Percentiles rank a stretch among this genome's conserved stretches.
Conservation (phyloP, 352 stramenopile genomes). For the Phytophthora pisi region DNA sequence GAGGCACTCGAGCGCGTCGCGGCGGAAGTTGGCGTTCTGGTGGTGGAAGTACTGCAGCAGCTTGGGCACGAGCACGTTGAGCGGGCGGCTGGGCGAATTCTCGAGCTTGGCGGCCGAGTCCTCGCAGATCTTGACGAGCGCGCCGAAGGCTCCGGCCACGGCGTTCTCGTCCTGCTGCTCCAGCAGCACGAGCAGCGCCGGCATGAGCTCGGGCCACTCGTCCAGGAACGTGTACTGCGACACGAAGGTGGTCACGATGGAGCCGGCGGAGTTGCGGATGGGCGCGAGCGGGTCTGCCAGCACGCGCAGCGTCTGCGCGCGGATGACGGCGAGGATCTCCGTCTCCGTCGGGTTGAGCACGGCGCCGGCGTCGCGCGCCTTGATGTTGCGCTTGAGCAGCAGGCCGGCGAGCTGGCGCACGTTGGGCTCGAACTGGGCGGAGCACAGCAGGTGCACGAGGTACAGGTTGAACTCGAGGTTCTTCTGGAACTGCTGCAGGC, state of each 20-base stretch:
- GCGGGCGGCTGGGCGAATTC: conserved; percentile 84
- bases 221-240: conserved; percentile 89
- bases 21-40: conserved; percentile 74
- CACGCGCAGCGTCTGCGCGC: conserved; percentile 73
- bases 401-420: conserved; percentile 82
- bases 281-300: conserved; percentile 60
- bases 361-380: conserved; percentile 65
- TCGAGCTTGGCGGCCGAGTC: conserved; percentile 90
- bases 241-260: conserved; percentile 87
- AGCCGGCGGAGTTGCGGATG: conserved; percentile 83
- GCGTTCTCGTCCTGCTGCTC: conserved; percentile 69
- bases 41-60: conserved; percentile 91
- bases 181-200: conserved; percentile 61
- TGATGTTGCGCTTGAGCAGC: conserved; percentile 89
- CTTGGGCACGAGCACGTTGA: conserved; percentile 89
- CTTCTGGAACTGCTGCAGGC: conserved; percentile 87
- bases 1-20: conserved; percentile 87
- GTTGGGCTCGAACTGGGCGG: conserved; percentile 55
- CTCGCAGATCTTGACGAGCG: conserved; percentile 90
- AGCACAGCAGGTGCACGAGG: conserved; percentile 84
- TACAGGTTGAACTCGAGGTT: conserved; percentile 92
- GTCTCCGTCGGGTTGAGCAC: conserved; percentile 58
- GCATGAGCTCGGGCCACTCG: conserved; percentile 90
- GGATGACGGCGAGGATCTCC: conserved; percentile 84
- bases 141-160: conserved; percentile 84